These are phyloP conservation scores for Coprinopsis strossmayeri DNA, from an alignment of 768 basidiomycete genomes.

Conservation along the genomic window DNA sequence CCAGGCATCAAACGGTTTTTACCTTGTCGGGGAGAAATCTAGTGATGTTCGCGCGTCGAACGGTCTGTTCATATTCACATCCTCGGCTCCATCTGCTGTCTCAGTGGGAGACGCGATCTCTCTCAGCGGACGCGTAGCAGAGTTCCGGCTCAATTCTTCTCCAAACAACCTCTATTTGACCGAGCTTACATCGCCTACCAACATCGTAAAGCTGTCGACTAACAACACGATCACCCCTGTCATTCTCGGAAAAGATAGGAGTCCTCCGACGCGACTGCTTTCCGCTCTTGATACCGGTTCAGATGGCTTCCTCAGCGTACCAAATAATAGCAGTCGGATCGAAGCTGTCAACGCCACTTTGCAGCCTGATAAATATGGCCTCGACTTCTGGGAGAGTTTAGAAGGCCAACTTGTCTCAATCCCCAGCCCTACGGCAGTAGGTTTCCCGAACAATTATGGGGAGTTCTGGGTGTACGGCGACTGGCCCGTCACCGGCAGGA, in stretches of 20 bases:
- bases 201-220: constrained; percentile 36
- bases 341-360: constrained; percentile 39
- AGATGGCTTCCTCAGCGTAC: constrained; percentile 51
- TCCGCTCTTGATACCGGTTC: constrained; percentile 43
- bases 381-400: constrained; percentile 63
- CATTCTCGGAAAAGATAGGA: constrained; percentile 45
- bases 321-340: constrained; percentile 44
- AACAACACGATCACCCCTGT: constrained; percentile 41
- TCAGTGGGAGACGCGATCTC: constrained; percentile 42
- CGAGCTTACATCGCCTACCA: constrained; percentile 38
- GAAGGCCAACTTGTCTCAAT: constrained; percentile 53
- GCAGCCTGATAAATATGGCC: constrained; percentile 43
- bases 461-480: constrained; percentile 56
- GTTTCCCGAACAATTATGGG: constrained; percentile 46
- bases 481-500: constrained; percentile 51
- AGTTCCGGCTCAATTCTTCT: constrained; percentile 38
- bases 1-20: constrained; percentile 44
- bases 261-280: constrained; percentile 42
- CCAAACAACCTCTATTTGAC: constrained; percentile 45
- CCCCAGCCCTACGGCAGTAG: constrained; percentile 36
- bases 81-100: constrained; percentile 32
- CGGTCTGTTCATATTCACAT: constrained; percentile 45
- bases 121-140: constrained; percentile 37
- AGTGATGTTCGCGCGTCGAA: constrained; percentile 42
- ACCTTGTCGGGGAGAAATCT: constrained; percentile 36